Evolutionary conservation across 208 protist genomes (phyloP), one percentile per base, ranked within the genome.

Genomic region (Crithidia fasciculata): DNA sequence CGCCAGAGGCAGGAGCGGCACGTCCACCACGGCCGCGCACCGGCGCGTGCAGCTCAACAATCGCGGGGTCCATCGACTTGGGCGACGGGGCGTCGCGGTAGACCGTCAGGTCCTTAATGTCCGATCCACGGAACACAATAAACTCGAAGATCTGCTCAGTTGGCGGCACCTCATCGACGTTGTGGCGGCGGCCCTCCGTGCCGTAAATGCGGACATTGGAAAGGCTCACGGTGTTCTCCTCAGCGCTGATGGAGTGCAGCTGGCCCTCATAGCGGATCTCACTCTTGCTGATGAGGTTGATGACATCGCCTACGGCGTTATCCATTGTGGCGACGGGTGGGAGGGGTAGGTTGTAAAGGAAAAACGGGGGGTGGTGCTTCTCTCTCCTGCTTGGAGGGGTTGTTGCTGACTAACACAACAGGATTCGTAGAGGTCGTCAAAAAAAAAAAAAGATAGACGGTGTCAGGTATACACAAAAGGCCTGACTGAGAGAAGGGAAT

Each of bases 191-290:
- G 43, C 91, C 91, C 81, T 97, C 93, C 5, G 93, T 97, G 41
- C 93, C 93, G 64, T 86, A 94, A 43, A 97, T 92, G 77, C 88
- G 84, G 63, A 97, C 93, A 81, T 96, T 94, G 19, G 72, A 84
- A 15, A 97, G 83, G 72, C 84, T 92, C 28, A 97, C 91, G 43
- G 91, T 97, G 82, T 97, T 96, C 18, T 84, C 83, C 0, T 72
- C 63, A 41, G 83, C 65, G 85, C 95, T 85, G 74, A 97, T 88
- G 60, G 74, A 71, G 76, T 90, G 79, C 19, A 97, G 76, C 19
- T 83, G 74, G 52, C 93, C 91, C 84, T 94, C 93, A 70, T 96
- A 97, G 61, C 93, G 88, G 65, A 96, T 97, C 60, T 92, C 80
- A 63, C 84, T 90, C 71, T 93, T 95, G 80, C 91, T 97, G 82